Base-by-base conservation (phyloP, 2,329 filamentous ascomycete genomes). In the Fusarium tjaetaba region DNA sequence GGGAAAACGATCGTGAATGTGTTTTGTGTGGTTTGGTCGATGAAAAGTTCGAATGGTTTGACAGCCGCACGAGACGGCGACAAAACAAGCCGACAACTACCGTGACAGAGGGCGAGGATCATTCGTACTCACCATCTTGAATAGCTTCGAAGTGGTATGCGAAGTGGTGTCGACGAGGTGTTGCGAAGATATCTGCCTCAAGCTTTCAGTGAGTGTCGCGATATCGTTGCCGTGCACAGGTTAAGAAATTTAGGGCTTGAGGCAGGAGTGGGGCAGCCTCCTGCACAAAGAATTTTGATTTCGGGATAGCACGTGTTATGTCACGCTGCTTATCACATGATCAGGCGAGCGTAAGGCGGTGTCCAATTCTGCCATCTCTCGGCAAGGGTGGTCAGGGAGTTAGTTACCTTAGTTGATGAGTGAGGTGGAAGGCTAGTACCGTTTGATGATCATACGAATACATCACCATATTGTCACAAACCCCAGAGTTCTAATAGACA, bases 91-190 rank as follows among this genome's bases (percentile, higher is more conserved):
- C 72, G 68, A 73, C 38, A 42, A 66, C 64, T 68, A 39, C 60
- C 62, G 51, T 51, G 60, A 62, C 60, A 55, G 59, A 67, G 68
- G 71, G 66, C 28, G 65, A 73, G 67, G 52, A 68, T 70, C 66
- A 68, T 66, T 72, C 71, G 69, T 75, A 85, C 85, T 86, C 82
- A 86, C 85, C 85, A 86, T 86, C 81, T 83, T 86, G 82, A 82
- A 81, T 81, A 79, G 79, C 81, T 83, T 82, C 79, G 81, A 81
- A 81, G 80, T 81, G 81, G 76, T 81, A 74, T 82, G 80, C 80
- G 81, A 83, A 82, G 80, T 82, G 51, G 77, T 81, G 81, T 81
- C 81, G 81, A 80, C 80, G 78, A 80, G 79, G 80, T 78, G 76
- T 80, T 78, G 73, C 72, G 70, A 68, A 72, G 78, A 78, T 77